Evolutionary conservation across 2,329 filamentous ascomycete species (phyloP), one percentile per base, ranked within the genome.

Genomic region (Aureobasidium sp.): DNA sequence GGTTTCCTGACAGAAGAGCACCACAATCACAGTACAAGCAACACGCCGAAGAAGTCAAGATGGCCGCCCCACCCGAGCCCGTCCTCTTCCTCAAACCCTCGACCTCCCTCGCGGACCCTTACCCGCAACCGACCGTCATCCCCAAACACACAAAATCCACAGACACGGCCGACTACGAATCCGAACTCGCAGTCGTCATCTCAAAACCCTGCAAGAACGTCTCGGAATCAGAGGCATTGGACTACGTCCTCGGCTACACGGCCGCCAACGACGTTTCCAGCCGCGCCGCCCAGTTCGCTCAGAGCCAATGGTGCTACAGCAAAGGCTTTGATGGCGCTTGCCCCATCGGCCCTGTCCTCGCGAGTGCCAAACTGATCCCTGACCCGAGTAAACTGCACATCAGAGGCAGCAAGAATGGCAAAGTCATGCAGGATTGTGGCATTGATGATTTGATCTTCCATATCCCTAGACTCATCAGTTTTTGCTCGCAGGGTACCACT

Each of bases 211-310:
- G 70, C 34, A 76, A 75, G 60, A 79, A 83, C 58, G 78, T 82
- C 8, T 68, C 72, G 40, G 78, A 81, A 58, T 71, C 69, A 0
- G 74, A 83, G 24, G 79, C 80, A 4, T 62, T 80, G 47, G 72
- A 77, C 57, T 81, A 84, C 60, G 73, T 85, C 4, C 74, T 85
- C 2, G 81, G 82, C 24, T 85, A 85, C 63, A 81, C 79, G 0
- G 74, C 75, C 19, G 74, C 75, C 60, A 85, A 85, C 66, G 81
- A 85, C 61, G 75, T 85, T 6, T 83, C 79, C 2, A 79, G 76
- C 56, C 75, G 80, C 3, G 75, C 77, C 47, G 72, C 71, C 50
- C 80, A 84, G 68, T 71, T 76, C 59, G 69, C 71, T 19, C 73
- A 77, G 62, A 71, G 69, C 45, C 79, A 81, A 62, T 79, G 77